Percentiles rank a stretch among this genome's conserved stretches.
phyloP scores from a whole-genome alignment of 345 rosid genomes.

The Erucastrum elatum region DNA sequence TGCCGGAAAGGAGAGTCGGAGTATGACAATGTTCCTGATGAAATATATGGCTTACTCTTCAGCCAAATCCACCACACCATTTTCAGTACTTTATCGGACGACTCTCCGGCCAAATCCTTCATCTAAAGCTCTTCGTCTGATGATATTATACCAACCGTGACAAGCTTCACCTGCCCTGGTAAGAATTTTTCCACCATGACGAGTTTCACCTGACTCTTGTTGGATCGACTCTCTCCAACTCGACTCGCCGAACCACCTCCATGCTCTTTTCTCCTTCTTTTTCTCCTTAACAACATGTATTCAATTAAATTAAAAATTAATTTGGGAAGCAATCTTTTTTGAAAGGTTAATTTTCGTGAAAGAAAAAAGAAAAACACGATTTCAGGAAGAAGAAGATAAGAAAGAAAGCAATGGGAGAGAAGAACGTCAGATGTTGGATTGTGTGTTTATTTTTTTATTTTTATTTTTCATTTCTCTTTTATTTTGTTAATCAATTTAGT shows the following conservation, averaged over 20 bases:
- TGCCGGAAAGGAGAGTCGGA: not conserved
- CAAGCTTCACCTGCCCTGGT: conserved; percentile 60
- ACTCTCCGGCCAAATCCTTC: conserved; percentile 40
- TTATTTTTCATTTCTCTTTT: too few relatives aligned
- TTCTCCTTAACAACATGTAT: not conserved
- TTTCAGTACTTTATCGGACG: conserved; percentile 68
- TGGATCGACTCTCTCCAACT: conserved; percentile 43
- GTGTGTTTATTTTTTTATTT: too few relatives aligned
- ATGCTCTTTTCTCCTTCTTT: not conserved
- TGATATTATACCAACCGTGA: conserved; percentile 60
- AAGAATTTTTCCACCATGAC: conserved; percentile 60
- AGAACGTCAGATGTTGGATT: too few relatives aligned
- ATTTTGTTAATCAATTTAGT: too few relatives aligned
- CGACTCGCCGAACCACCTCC: conserved; percentile 41
- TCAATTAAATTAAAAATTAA: not conserved
- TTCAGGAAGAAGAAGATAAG: too few relatives aligned
- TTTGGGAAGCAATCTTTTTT: too few relatives aligned
- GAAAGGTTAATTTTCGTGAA: too few relatives aligned
- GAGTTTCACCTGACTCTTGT: conserved; percentile 55
- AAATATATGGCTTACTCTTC: conserved; percentile 78
- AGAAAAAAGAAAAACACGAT: too few relatives aligned
- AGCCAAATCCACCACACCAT: conserved; percentile 63
- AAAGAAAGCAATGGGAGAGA: too few relatives aligned
- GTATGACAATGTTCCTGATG: conserved; percentile 34
- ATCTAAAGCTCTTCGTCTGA: conserved; percentile 33